phyloP scores from a whole-genome alignment of 495 filamentous ascomycete genomes.

The Chaetomidium leptoderma region DNA sequence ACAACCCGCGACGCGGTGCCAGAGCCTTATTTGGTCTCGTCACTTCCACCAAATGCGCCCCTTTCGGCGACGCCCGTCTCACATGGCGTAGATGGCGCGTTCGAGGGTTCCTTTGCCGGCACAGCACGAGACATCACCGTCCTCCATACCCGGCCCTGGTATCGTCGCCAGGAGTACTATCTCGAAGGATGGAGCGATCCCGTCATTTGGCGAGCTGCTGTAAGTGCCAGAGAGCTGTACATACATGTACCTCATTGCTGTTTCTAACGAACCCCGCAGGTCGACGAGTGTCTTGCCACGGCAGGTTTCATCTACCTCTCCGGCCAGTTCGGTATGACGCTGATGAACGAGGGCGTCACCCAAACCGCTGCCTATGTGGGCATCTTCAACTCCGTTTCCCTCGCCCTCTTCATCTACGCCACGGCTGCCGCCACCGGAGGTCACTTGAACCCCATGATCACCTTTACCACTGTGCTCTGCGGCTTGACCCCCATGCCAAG shows the following conservation, averaged over 20 bases:
- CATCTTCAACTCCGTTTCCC: constrained; percentile 44
- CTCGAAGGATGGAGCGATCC: constrained; percentile 24
- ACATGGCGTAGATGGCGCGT: constrained; percentile 15
- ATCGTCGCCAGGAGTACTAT: constrained; percentile 18
- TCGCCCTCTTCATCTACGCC: constrained; percentile 49
- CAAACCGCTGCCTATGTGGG: constrained; percentile 35
- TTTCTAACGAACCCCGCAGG: constrained; percentile 5
- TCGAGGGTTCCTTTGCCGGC: constrained; percentile 23
- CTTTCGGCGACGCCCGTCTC: too few species aligned
- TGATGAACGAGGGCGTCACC: constrained; percentile 28
- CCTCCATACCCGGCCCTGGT: constrained; percentile 14
- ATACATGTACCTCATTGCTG: background rate
- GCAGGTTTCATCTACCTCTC: constrained; percentile 24
- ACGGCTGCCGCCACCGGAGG: constrained; percentile 49
- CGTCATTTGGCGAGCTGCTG: constrained; percentile 17
- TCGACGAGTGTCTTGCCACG: constrained; percentile 31
- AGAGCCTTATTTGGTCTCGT: background rate
- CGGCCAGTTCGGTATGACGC: constrained; percentile 30
- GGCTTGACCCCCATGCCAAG: constrained; percentile 48
- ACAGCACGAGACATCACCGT: constrained; percentile 8
- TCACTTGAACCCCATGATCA: constrained; percentile 52
- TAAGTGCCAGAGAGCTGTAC: background rate
- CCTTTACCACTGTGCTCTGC: constrained; percentile 47
- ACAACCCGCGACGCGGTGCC: too few species aligned
- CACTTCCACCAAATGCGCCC: too few species aligned